These are phyloP conservation scores for Phytopythium boreale DNA, from an alignment of 352 stramenopile genomes.

Conservation along the genomic window DNA sequence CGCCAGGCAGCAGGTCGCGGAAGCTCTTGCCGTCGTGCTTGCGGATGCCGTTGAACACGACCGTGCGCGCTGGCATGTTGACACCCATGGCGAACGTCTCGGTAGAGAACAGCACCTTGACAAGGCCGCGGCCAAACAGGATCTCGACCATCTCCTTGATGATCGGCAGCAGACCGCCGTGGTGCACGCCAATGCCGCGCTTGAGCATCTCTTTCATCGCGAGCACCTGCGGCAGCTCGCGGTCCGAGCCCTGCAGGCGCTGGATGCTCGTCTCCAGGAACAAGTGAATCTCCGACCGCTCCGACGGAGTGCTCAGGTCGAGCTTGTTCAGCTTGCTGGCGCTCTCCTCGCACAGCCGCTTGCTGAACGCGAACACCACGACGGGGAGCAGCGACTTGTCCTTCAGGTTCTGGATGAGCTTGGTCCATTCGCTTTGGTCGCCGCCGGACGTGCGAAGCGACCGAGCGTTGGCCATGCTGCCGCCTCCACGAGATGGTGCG, in stretches of 20 bases:
- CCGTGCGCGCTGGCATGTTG: constrained; percentile 97
- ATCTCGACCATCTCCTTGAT: constrained; percentile 99
- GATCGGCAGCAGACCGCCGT: constrained; percentile 97
- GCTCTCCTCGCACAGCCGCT: constrained; percentile 79
- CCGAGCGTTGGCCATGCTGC: constrained; percentile 36
- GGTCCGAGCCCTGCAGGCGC: constrained; percentile 92
- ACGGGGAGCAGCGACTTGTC: constrained; percentile 93
- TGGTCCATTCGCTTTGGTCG: constrained; percentile 86
- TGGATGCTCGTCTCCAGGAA: constrained; percentile 80
- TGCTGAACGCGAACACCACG: constrained; percentile 94
- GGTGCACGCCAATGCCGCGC: constrained; percentile 96
- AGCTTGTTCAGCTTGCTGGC: constrained; percentile 74
- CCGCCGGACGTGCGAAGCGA: constrained; percentile 59
- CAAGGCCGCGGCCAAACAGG: constrained; percentile 94
- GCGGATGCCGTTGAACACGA: constrained; percentile 96
- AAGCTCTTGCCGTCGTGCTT: constrained; percentile 97
- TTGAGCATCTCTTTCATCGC: constrained; percentile 96
- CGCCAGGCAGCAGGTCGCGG: constrained; percentile 82
- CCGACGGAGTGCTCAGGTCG: constrained; percentile 63
- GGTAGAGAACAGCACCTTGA: constrained; percentile 99
- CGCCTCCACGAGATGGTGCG: constrained; percentile 26
- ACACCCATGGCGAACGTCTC: constrained; percentile 99
- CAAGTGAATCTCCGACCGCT: constrained; percentile 81
- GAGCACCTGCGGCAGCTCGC: constrained; percentile 97
- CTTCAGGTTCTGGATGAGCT: constrained; percentile 81